Base-by-base conservation (phyloP, 2,329 filamentous ascomycete genomes). In the Botrytis hyacinthi region DNA sequence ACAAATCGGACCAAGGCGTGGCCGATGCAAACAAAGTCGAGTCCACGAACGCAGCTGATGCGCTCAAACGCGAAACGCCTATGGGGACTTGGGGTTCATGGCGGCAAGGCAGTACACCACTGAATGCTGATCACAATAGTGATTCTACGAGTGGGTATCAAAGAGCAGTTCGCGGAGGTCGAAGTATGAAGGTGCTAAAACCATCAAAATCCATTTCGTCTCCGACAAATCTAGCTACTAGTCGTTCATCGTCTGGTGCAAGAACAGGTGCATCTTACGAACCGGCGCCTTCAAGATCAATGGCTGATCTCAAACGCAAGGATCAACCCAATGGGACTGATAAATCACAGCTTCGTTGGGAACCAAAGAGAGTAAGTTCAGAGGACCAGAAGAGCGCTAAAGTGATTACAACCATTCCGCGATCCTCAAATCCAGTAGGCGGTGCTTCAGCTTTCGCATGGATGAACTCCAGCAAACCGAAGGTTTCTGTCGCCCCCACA, bases 391-490 rank as follows among this genome's bases (percentile, higher is more conserved):
- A 82, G 48, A 75, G 68, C 10, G 61, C 75, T 6, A 74, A 72
- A 65, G 68, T 73, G 22, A 76, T 78, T 68, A 70, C 76, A 40
- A 77, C 75, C 9, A 74, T 87, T 78, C 84, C 88, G 26, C 87
- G 90, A 73, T 87, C 89, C 10, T 86, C 89, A 46, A 98, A 98
- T 80, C 95, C 96, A 0, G 89, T 97, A 29, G 95, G 95, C 14
- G 93, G 93, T n/a, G 95, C 93, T 22, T 96, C 93, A 74, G 95
- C 95, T 4, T 98, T 98, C 84, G 91, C 93, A 20, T 98, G 95
- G 95, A 91, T 98, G 85, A 95, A 92, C 66, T 83, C 86, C 20
- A 72, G 72, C 18, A 79, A 79, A 62, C 71, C 77, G 9, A 78
- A 78, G 67, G 72, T 75, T 29, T 74, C 75, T 40, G 73, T 75